Evolutionary conservation across 1,284 basidiomycete species (phyloP).

Genomic region (Ganoderma resinaceum): DNA sequence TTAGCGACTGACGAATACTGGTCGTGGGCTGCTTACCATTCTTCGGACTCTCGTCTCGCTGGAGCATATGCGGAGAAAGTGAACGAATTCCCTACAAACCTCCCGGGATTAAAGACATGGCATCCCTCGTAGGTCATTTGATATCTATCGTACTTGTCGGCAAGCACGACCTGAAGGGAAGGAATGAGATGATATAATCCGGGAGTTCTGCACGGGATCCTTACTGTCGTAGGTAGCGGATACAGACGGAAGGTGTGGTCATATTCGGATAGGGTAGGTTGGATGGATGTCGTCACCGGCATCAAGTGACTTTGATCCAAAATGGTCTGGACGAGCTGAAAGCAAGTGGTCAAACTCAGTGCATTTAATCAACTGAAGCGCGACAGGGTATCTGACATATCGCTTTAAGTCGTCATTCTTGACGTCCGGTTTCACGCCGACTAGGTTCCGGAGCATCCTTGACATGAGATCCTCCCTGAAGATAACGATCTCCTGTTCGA

Average conservation of each 20-base stretch:
- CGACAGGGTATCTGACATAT: slow-evolving; percentile 67
- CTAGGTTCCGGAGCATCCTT: slow-evolving; percentile 90
- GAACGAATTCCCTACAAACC: slow-evolving; percentile 81
- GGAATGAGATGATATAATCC: slow-evolving; percentile 10
- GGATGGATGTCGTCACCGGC: slow-evolving; percentile 83
- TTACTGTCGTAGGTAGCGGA: slow-evolving; percentile 91
- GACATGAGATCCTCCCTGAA: slow-evolving; percentile 96
- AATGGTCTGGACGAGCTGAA: slow-evolving; percentile 90
- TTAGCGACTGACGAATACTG: not conserved
- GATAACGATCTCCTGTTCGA: slow-evolving; percentile 95
- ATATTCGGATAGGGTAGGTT: slow-evolving; percentile 90
- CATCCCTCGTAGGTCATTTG: slow-evolving; percentile 98
- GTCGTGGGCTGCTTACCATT: slow-evolving; percentile 58
- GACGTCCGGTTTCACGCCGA: slow-evolving; percentile 83
- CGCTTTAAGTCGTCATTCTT: slow-evolving; percentile 83
- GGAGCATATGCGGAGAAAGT: slow-evolving; percentile 92
- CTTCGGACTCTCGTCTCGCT: slow-evolving; percentile 76
- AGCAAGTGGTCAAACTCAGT: not conserved
- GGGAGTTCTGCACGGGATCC: slow-evolving; percentile 35
- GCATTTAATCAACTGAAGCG: too few species aligned
- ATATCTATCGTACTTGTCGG: slow-evolving; percentile 96
- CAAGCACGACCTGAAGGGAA: slow-evolving; percentile 80
- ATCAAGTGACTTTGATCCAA: slow-evolving; percentile 92
- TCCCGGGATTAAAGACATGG: slow-evolving; percentile 98
- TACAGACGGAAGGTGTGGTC: slow-evolving; percentile 95